A percentile compares a stretch with the other conserved stretches of the same genome.
Evolutionary conservation across 2,329 filamentous ascomycete species (phyloP).

Genomic region (Alternaria longipes): DNA sequence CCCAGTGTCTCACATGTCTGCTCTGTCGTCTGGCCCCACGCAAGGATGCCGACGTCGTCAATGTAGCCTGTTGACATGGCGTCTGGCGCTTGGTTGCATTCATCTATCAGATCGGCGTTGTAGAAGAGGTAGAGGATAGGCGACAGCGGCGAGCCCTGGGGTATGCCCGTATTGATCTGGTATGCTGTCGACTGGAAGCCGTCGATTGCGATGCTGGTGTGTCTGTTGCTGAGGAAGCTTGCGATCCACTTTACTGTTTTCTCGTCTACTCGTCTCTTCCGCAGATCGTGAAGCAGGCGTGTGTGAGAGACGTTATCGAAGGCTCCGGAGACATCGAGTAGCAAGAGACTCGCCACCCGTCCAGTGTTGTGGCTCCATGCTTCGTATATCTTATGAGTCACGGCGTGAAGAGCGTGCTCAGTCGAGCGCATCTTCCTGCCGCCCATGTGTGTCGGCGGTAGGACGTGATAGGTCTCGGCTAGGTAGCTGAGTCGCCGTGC

Average conservation of each 20-base stretch:
- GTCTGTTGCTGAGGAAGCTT: slow-evolving; percentile 28
- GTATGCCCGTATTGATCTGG: slow-evolving; percentile 34
- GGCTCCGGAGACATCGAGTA: slow-evolving; percentile 43
- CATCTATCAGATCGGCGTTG: slow-evolving; percentile 41
- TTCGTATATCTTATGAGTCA: slow-evolving; percentile 36
- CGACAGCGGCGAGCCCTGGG: slow-evolving; percentile 41
- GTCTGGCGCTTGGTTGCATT: slow-evolving; percentile 21
- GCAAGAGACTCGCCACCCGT: slow-evolving; percentile 41
- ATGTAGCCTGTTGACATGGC: slow-evolving; percentile 30
- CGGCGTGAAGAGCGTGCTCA: slow-evolving; percentile 38
- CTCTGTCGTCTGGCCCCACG: slow-evolving; percentile 23
- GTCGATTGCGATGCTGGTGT: slow-evolving; percentile 25
- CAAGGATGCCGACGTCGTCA: slow-evolving; percentile 34
- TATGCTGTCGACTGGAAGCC: slow-evolving; percentile 21
- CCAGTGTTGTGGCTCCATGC: slow-evolving; percentile 25
- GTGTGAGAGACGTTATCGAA: slow-evolving; percentile 40
- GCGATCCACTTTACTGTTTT: slow-evolving; percentile 28
- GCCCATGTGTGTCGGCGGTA: slow-evolving; percentile 34
- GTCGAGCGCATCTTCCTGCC: slow-evolving; percentile 33
- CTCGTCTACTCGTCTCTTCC: slow-evolving; percentile 22
- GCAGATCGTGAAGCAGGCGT: slow-evolving; percentile 35
- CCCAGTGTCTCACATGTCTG: slow-evolving; percentile 28
- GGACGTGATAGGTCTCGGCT: slow-evolving; percentile 27
- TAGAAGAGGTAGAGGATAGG: slow-evolving; percentile 49
- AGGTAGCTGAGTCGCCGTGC: slow-evolving; percentile 24